phyloP scores from a whole-genome alignment of 805 yeast genomes.

The Metschnikowia cerradonensis region DNA sequence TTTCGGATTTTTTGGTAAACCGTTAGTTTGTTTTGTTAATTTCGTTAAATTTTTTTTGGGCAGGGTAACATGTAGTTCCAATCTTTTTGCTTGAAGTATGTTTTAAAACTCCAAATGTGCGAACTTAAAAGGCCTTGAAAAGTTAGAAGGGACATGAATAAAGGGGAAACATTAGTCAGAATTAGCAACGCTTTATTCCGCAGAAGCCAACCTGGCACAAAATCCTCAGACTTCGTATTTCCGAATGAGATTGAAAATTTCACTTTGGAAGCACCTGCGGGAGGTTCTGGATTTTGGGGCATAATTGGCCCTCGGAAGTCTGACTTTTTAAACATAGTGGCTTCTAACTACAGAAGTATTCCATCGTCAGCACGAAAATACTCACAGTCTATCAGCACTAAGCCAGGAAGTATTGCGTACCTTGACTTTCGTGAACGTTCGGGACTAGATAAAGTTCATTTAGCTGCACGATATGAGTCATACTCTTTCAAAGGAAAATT shows the following conservation, averaged over 20 bases:
- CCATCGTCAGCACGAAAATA: conserved; percentile 54
- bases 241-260: conserved; percentile 25
- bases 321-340: conserved; percentile 50
- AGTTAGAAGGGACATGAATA: not conserved
- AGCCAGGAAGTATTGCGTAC: conserved; percentile 30
- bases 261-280: conserved; percentile 14
- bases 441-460: conserved; percentile 53
- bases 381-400: conserved; percentile 38
- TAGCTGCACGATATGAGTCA: conserved; percentile 86
- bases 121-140: not conserved
- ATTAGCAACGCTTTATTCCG: conserved; percentile 26
- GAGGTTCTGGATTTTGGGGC: conserved; percentile 27
- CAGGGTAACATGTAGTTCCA: not conserved
- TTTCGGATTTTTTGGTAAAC: not conserved
- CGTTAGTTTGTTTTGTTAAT: not conserved
- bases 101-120: not conserved
- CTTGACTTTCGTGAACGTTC: conserved; percentile 34
- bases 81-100: not conserved
- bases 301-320: conserved; percentile 46
- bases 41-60: not conserved
- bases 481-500: conserved; percentile 64
- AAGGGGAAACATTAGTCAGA: conserved; percentile 14
- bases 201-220: conserved; percentile 1
- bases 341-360: conserved; percentile 48
- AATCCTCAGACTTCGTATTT: conserved; percentile 17